Evolutionary conservation across 441 rosid genomes (phyloP), one percentile per base, ranked within the genome.

Genomic region (Populus trichocarpa): DNA sequence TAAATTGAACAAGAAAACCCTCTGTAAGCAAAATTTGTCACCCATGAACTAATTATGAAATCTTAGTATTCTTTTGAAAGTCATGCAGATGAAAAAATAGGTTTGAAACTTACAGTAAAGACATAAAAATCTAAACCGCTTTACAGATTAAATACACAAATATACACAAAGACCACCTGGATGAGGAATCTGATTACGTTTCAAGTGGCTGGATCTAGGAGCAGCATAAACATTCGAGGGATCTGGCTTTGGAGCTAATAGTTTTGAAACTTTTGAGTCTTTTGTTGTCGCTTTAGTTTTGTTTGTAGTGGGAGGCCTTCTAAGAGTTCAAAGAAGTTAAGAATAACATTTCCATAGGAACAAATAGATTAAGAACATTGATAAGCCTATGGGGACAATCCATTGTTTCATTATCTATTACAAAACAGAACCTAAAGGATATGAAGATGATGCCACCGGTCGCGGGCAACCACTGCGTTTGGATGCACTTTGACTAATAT

Each of bases 241-340:
- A 80, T 81, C 85, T 25, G 76, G 66, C 87, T 87, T 91, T 50
- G 85, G 72, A 78, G 77, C 85, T 68, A 84, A 82, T 77, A 64
- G 69, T 80, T 87, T 90, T 63, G 90, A 82, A 77, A 84, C 73
- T 81, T 83, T 88, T 67, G 81, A 63, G 81, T 85, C 95, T 84
- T 86, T 89, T 72, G 69, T 69, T 72, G 82, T 83, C 77, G 77
- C 81, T 72, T 82, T 88, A 63, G 85, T 79, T 6, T 84, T 77
- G 72, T 81, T 88, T 64, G 74, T 63, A 78, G 79, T 86, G 75
- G 88, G 87, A 77, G 91, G 90, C 81, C 88, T 87, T 89, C 87
- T 91, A 73, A 85, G 81, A 83, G 97, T 96, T 82, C 82, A 61
- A 53, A 76, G 84, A 83, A 88, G 89, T 94, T 87, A 94, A 96